Base-by-base conservation (phyloP, 2,329 filamentous ascomycete genomes). In the Calonectria crousiana region DNA sequence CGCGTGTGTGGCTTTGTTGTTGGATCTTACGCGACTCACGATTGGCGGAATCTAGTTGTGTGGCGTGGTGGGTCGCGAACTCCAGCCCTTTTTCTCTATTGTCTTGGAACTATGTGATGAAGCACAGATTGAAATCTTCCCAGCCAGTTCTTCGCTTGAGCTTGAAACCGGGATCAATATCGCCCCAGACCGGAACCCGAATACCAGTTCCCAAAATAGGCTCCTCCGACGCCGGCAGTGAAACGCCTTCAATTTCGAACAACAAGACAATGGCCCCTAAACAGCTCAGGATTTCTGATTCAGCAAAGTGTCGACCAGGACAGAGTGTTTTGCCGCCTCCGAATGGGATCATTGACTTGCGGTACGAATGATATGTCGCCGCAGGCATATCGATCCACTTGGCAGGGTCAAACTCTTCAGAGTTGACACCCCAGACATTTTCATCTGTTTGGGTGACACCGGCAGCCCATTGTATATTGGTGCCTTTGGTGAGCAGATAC, bases 401-500 rank as follows among this genome's bases (percentile, higher is more conserved):
- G 4, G 58, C 32, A 3, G 69, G 66, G 3, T 64, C 38, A 28
- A 74, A 76, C 2, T 4, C 6, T 10, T 51, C 26, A 1, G 72
- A 47, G 3, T 72, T 62, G 6, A 26, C 11, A 11, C 74, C 74
- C 74, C 72, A 76, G 6, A 74, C 53, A 14, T 56, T 38, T 16
- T 56, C n/a, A 13, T 62, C 47, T 10, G 51, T n/a, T 6, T 76
- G 74, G 2, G 30, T 67, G 4, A 76, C 58, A 13, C 47, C 44
- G 13, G 66, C 30, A 4, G 69, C 23, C 74, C 69, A 72, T 41
- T 76, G 69, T 1, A 76, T 36, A 13, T 70, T 68, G 32, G 49
- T 60, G 16, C 62, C 74, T 26, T 76, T 56, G 13, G 51, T 74
- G 14, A 76, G 74, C 4, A 76, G 47, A 20, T 76, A 74, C 23